Evolutionary conservation across 2,329 filamentous ascomycete species (phyloP).

Genomic region (Lithohypha guttulata): DNA sequence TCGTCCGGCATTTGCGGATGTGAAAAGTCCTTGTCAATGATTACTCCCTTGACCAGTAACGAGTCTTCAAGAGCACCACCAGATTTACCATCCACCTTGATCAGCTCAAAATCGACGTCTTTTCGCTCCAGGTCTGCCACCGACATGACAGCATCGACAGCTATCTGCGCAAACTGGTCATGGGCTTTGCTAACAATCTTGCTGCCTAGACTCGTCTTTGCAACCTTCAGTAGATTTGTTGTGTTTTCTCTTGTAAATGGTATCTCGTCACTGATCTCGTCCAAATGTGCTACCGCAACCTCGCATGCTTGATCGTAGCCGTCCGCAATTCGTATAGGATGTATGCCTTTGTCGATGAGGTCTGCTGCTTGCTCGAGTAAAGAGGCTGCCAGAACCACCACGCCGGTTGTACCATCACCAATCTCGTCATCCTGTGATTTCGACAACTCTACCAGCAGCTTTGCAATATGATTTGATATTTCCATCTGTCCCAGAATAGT

Average conservation of each 20-base stretch:
- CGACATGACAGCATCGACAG: slow-evolving; percentile 90
- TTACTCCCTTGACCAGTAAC: slow-evolving; percentile 90
- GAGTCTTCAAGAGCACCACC: slow-evolving; percentile 89
- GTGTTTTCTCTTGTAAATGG: slow-evolving; percentile 72
- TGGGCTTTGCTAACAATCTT: slow-evolving; percentile 99
- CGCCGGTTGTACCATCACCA: slow-evolving; percentile 93
- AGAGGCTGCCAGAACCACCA: slow-evolving; percentile 89
- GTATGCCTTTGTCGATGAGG: slow-evolving; percentile 98
- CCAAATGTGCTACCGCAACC: slow-evolving; percentile 83
- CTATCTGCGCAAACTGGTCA: slow-evolving; percentile 95
- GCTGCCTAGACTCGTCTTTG: slow-evolving; percentile 88
- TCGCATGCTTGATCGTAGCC: slow-evolving; percentile 97
- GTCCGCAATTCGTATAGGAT: slow-evolving; percentile 96
- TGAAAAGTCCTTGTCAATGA: slow-evolving; percentile 99
- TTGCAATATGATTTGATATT: slow-evolving; percentile 95
- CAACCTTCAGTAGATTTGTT: slow-evolving; percentile 82
- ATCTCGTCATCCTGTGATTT: slow-evolving; percentile 99
- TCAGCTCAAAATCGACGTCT: slow-evolving; percentile 97
- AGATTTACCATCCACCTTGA: slow-evolving; percentile 98
- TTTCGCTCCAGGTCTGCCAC: slow-evolving; percentile 92
- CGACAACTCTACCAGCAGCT: slow-evolving; percentile 89
- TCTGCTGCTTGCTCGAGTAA: slow-evolving; percentile 93
- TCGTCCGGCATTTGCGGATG: slow-evolving; percentile 98
- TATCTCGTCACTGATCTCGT: slow-evolving; percentile 85
- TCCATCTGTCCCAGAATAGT: slow-evolving; percentile 97